phyloP scores from a whole-genome alignment of 139 green algal genomes.

The Chlamydomonas eustigma region DNA sequence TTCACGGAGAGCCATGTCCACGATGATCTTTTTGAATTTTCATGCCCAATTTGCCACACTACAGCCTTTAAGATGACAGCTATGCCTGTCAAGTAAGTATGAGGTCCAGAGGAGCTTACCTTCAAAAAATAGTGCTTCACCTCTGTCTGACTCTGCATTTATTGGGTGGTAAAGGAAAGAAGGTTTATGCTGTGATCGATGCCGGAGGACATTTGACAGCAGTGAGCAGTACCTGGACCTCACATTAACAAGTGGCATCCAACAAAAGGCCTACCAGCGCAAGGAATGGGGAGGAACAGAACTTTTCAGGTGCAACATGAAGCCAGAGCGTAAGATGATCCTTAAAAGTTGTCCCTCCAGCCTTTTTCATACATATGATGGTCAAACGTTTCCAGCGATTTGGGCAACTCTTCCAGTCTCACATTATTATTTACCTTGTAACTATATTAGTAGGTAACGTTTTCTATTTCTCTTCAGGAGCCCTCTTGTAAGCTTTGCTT shows the following conservation, averaged over 20 bases:
- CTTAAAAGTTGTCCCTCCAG: no score
- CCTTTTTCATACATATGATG: no score
- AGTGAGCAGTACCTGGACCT: slow-evolving; percentile 55
- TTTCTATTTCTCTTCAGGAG: slow-evolving; percentile 29
- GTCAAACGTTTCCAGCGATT: no score
- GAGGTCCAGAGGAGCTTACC: neutral
- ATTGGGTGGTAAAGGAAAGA: neutral
- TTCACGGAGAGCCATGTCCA: no score
- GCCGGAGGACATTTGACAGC: neutral
- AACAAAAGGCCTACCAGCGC: slow-evolving; percentile 49
- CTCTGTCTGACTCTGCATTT: neutral
- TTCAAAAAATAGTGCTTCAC: neutral
- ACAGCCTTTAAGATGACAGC: slow-evolving; percentile 4
- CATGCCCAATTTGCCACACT: slow-evolving; percentile 8
- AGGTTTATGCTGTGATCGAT: neutral
- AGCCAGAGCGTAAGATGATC: neutral
- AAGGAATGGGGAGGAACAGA: slow-evolving; percentile 49
- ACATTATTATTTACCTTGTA: no score
- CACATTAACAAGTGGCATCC: slow-evolving; percentile 56
- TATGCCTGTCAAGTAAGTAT: slow-evolving; percentile 3
- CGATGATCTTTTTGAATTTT: neutral
- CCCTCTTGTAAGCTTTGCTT: slow-evolving; percentile 80
- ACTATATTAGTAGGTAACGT: neutral
- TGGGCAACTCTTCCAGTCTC: no score
- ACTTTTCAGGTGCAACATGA: slow-evolving; percentile 50